Conservation (phyloP, 805 yeast genomes). For the Candida ficus region DNA sequence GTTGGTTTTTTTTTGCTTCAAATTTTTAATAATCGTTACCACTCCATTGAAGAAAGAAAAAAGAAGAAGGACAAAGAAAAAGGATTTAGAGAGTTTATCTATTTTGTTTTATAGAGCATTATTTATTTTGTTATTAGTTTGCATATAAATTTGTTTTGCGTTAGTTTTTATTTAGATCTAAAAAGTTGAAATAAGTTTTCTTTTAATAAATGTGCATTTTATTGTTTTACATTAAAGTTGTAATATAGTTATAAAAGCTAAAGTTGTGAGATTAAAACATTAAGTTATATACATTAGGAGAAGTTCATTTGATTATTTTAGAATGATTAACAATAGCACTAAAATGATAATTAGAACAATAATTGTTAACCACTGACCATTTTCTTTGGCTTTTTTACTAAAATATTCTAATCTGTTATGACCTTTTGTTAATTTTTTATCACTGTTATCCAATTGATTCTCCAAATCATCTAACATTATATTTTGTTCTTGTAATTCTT, state of each 20-base stretch:
- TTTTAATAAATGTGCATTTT: no score
- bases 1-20: no score
- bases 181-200: no score
- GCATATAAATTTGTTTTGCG: not conserved
- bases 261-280: no score
- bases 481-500: slow-evolving; percentile 44
- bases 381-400: slow-evolving; percentile 37
- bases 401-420: slow-evolving; percentile 34
- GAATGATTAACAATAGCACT: slow-evolving; percentile 36
- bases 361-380: slow-evolving; percentile 47
- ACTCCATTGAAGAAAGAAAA: no score
- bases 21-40: no score
- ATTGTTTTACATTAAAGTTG: no score
- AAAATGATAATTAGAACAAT: slow-evolving; percentile 38
- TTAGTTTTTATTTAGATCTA: no score
- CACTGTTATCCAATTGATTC: slow-evolving; percentile 37
- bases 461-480: slow-evolving; percentile 47
- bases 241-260: no score
- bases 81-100: no score
- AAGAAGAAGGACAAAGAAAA: no score
- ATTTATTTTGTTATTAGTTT: not conserved
- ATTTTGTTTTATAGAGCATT: not conserved
- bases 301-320: slow-evolving; percentile 24
- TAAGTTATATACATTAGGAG: no score
- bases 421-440: slow-evolving; percentile 37